Evolutionary conservation across 257 asterid species (phyloP), one percentile per base, ranked within the genome.

Genomic region (Ehretia macrophylla): DNA sequence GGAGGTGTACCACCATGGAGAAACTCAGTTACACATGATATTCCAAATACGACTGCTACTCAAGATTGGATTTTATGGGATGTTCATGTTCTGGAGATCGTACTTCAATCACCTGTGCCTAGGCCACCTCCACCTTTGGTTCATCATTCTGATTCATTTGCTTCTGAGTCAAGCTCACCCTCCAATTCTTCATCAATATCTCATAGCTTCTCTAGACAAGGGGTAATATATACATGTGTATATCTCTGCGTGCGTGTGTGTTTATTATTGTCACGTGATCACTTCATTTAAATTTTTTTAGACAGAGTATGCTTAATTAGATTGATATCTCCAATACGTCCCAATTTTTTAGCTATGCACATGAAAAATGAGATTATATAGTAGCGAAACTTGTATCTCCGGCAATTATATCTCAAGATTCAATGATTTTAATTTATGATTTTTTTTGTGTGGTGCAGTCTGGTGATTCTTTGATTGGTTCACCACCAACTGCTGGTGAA

Each of bases 1-100:
- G 97, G 95, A 16, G 99, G 99, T 0, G 20, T 84, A 52, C 95
- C 96, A 22, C 99, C 99, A 55, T 92, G 97, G 97, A 77, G 95
- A 74, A 92, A 92, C 35, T 82, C 97, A 12, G 79, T 92, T 17
- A 88, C 99, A 17, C 99, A 88, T 65, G 97, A 88, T 64, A 83
- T 92, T 14, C 97, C 97, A 0, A 91, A 83, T 32, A 76, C 97
- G 73, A 84, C 91, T 52, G 64, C 74, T 5, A 88, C 99, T 8
- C 84, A 75, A 79, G 99, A 92, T 23, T 92, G 91, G 97, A 68
- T 92, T 60, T 58, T 58, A 4, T 92, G 99, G 99, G 94, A 92
- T 70, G 84, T 88, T 37, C 80, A 86, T 23, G 85, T 86, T 44
- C 85, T 86, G 17, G 99, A 89, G 53, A 71, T 83, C 5, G 60